Evolutionary conservation across 768 basidiomycete species (phyloP), one percentile per base, ranked within the genome.

Genomic region (Macrolepiota albuminosa): DNA sequence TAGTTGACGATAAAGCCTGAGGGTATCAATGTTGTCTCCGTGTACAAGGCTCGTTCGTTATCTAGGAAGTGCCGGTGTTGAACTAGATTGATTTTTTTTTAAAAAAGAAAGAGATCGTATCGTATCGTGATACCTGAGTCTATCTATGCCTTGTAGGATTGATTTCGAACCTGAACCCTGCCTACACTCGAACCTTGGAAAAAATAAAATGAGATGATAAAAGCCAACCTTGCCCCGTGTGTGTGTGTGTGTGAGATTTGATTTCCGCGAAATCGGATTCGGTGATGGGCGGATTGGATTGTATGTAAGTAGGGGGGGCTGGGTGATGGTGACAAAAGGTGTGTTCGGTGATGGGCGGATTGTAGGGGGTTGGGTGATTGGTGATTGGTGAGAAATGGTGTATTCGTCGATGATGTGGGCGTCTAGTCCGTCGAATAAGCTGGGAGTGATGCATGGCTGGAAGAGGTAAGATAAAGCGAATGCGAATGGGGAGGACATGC

Each of bases 381-480:
- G 21, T 21, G 21, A 21, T 21, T 21, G 21, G 21, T 21, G 21
- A 21, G 21, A 21, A 21, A 21, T 21, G 1, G 90, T 92, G 75
- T 80, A 92, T 65, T 93, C 90, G 71, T 93, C 91, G 57, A 88
- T 76, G 66, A 87, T 86, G 61, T 71, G 71, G 50, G 56, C 61
- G 67, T 82, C 78, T 7, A 40, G 40, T 6, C 0, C 2, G 26
- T 83, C 84, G 0, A 87, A 40, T 18, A 40, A 40, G 40, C 40
- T 40, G 88, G 89, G 0, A 4, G 88, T 90, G 65, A 91, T 88
- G 87, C 88, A 91, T 5, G 89, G 87, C 86, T 83, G 34, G 26
- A 1, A 7, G 56, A 21, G 21, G 21, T 21, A 21, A 21, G 21
- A 21, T 21, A 21, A 21, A 21, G 21, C 21, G 21, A 21, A 21